Base-by-base conservation (phyloP, 2,329 filamentous ascomycete species). In the Coniochaeta prunicola region DNA sequence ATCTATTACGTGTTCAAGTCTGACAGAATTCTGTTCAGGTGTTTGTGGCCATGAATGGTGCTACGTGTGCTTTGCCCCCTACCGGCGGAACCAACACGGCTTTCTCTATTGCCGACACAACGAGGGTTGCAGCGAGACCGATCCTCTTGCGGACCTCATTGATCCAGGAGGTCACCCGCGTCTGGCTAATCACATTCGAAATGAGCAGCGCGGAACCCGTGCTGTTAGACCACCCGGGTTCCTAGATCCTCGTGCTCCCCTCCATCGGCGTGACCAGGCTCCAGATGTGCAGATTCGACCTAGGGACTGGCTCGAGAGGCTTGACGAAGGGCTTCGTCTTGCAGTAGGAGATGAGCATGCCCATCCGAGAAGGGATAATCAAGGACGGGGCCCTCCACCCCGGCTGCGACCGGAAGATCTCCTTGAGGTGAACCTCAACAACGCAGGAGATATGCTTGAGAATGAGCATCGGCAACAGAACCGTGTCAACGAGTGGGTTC, bases 41-140 rank as follows among this genome's bases (percentile, higher is more conserved):
- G 53, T 68, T 6, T 77, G 74, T 55, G 69, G 71, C 7, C 70
- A 74, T 34, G 69, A 76, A 55, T 76, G 72, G 73, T 76, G 74
- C 61, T 76, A 75, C 62, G 19, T 72, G 10, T 77, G 74, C 61
- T 64, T 66, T 9, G 69, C 63, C 1, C 57, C 64, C 3, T 75
- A 69, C 58, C 64, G 66, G 30, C 61, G 59, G 36, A 66, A 70
- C 55, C 42, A 60, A 4, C 58, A 64, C 8, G 65, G 66, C 19
- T 67, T 71, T 33, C 65, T 72, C 1, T 64, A 63, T 21, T 75
- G 73, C 55, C 64, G 63, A 0, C 73, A 75, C 61, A 66, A 64
- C 10, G 53, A 50, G 2, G 62, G 62, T 19, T 76, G 73, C 57
- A 60, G 63, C 3, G 67, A 70, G 57, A 60, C 56, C 4, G 66